Base-by-base conservation (phyloP, 805 yeast species). In the Spathaspora gorwiae region DNA sequence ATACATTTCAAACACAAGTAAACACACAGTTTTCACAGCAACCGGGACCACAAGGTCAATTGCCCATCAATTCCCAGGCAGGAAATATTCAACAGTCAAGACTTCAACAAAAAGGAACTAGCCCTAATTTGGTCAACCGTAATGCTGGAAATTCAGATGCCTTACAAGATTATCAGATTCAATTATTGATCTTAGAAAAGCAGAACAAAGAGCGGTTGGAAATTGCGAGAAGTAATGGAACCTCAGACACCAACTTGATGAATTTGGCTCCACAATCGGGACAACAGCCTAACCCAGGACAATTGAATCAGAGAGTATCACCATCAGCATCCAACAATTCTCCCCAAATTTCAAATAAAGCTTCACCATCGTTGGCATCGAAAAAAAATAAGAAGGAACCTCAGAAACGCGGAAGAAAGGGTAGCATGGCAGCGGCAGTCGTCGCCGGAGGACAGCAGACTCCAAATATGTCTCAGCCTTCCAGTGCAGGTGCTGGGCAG, bases 141-240 rank as follows among this genome's bases (percentile, higher is more conserved):
- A 50, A 52, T 26, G 56, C 51, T 37, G 56, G 68, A 38, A 69
- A 69, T 53, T 70, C 66, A 46, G 75, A 74, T 55, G 90, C 92
- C 1, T 66, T 87, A 35, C 87, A 84, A 54, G 95, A 87, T 58
- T 87, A 88, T 61, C 95, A 87, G 61, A 81, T 80, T 72, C 92
- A 87, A 62, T 67, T 87, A 52, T 77, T 85, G 76, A 60, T 84
- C 44, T 66, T 88, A 57, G 95, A 87, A 55, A 79, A 79, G 51
- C 90, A 86, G 59, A 87, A 85, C 62, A 83, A 84, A 59, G 80
- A 79, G 60, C 73, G 87, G 44, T 66, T 85, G 41, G 82, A 78
- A 53, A 76, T 72, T 43, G 80, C 76, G 5, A 61, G 80, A 34
- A 67, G 63, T 49, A 69, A 53, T 49, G 66, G 65, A 2, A 50